Base-by-base conservation (phyloP, 108 stramenopile genomes). In the Cylindrotheca fusiformis region DNA sequence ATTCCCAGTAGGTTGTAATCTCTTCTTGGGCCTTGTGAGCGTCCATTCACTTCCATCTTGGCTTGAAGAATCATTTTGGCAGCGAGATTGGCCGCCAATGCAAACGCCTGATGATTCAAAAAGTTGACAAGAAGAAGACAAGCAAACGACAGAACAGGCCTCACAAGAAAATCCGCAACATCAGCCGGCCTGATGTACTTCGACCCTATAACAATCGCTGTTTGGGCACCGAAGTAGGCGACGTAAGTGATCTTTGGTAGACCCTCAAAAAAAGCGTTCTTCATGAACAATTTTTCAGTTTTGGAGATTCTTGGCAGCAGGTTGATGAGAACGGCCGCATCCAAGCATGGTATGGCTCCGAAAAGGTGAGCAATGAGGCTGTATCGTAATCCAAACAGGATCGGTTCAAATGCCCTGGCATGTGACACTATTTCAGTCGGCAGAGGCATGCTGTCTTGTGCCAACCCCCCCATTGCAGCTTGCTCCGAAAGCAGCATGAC, bases 341-440 rank as follows among this genome's bases (percentile, higher is more conserved):
- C 72, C 45, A 73, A 48, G 21, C 46, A 33, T 29, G 64, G 31
- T 12, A 54, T 18, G 1, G 36, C 14, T 17, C 65, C 65, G 49
- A 65, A 73, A 21, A 23, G 61, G 21, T 22, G 22, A 1, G 22
- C 41, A 52, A 73, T 5, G 21, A 73, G 32, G 21, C 46, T 33
- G 50, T 48, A 73, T 60, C 65, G 36, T 32, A 73, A 49, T 10
- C 61, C 72, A 31, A 65, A 73, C 59, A 73, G 45, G 23, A 53
- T 48, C 10, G 65, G 60, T 44, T 66, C 61, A n/a, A 73, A 26
- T 20, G 64, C 24, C 52, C 72, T 23, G 21, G 65, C 64, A 57
- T 57, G 27, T 24, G 29, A 28, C 21, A 44, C 21, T 17, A 73
- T 47, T 19, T 65, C 22, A 2, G 64, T 33, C 14, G 72, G 60